Conservation (phyloP, 169 alveolate genomes). For the Plasmodium adleri region DNA sequence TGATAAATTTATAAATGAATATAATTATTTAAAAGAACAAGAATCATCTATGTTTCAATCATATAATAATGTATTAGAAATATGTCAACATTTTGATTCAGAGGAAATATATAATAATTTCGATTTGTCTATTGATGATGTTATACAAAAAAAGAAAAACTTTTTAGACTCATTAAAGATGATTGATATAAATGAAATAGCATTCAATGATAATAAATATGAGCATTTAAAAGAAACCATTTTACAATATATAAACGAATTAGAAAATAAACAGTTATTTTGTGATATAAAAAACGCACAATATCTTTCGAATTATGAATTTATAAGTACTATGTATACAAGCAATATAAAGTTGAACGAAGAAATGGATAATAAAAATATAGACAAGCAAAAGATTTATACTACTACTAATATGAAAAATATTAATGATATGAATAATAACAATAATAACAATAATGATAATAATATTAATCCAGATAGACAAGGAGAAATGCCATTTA, state of each 20-base stretch:
- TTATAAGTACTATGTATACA: conserved; percentile 55
- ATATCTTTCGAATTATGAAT: conserved; percentile 19
- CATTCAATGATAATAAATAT: conserved; percentile 28
- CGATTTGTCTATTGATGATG: conserved; percentile 47
- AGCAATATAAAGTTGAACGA: background rate
- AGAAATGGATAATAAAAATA: background rate
- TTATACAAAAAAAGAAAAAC: conserved; percentile 35
- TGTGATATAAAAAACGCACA: conserved; percentile 26
- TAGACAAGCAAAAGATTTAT: background rate
- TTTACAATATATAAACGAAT: conserved; percentile 34
- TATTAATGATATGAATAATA: background rate
- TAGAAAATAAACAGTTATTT: conserved; percentile 20
- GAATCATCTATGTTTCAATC: conserved; percentile 35
- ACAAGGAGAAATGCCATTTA: background rate
- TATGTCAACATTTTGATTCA: conserved; percentile 33
- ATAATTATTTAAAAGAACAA: conserved; percentile 27
- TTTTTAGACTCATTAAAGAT: conserved; percentile 51
- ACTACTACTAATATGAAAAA: background rate
- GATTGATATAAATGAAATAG: conserved; percentile 25
- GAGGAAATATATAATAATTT: conserved; percentile 53
- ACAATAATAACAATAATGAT: background rate
- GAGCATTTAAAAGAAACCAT: conserved; percentile 32
- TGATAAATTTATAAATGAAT: conserved; percentile 30
- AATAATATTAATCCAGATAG: background rate
- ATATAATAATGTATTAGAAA: conserved; percentile 33